Base-by-base conservation (phyloP, 148 eudicot genomes). In the Nyssa sinensis region DNA sequence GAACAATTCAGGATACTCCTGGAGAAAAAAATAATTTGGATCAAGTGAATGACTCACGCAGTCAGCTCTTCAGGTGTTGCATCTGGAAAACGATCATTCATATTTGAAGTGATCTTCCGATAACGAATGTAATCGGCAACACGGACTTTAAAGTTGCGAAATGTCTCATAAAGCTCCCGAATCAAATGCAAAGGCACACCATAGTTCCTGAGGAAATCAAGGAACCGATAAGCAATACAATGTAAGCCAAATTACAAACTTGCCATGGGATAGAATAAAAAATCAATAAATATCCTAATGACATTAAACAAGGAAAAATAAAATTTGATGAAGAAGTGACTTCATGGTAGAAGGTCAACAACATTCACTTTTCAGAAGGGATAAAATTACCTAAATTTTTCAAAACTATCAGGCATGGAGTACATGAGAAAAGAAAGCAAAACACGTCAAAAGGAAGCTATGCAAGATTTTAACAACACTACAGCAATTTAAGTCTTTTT, bases 71-170 rank as follows among this genome's bases (percentile, higher is more conserved):
- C 99, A 10, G 98, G 86, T 67, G 97, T 89, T 73, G 99, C 99
- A 88, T 95, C 98, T 57, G 98, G 99, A 75, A 95, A 95, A 61
- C 99, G 97, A 77, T 91, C 99, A 84, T 95, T 93, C 99, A 95
- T 95, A 80, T 95, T 95, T 69, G 99, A 95, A 67, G 99, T 93
- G 77, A 95, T 95, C 89, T 89, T 93, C 67, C 98, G 85, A 73
- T 95, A 95, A 33, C 99, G 97, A 57, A 95, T 89, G 86, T 88
- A 95, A 83, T 95, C 99, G 59, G 98, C 94, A 80, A 95, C 84
- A 67, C 99, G 99, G 69, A 88, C 82, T 86, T 88, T 95, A 78
- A 95, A 95, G 88, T 93, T 95, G 63, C 97, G 93, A 80, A 95
- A 93, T 58, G 99, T 95, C 80, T 95, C 99, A 71, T 95, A 95